These are phyloP conservation scores for Cinchona pubescens DNA, from an alignment of 257 asterid species.

Conservation along the genomic window DNA sequence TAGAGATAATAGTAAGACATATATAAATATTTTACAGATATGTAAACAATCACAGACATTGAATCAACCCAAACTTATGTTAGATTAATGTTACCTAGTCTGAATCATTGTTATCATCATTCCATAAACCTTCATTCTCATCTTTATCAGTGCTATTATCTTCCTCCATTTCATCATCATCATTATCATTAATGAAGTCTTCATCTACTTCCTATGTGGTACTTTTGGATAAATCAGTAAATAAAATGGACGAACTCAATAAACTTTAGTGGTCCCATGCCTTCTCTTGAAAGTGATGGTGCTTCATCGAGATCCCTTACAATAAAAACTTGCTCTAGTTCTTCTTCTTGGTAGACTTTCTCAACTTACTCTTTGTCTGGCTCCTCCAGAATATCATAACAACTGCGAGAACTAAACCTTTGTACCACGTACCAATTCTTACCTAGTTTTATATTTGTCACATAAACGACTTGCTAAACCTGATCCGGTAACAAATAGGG, in stretches of 20 bases:
- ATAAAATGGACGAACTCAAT: background rate
- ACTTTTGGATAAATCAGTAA: background rate
- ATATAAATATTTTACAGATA: too few species aligned
- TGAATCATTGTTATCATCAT: background rate
- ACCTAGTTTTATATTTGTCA: background rate
- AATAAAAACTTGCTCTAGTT: background rate
- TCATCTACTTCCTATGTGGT: background rate
- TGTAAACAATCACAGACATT: too few species aligned
- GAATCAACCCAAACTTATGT: too few species aligned
- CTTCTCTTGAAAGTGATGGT: background rate
- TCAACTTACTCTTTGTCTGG: background rate
- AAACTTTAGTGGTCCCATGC: background rate
- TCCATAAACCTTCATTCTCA: background rate
- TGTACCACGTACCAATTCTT: too few species aligned
- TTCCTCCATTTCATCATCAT: background rate
- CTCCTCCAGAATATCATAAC: background rate
- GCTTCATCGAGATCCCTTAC: background rate
- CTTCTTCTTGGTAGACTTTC: background rate
- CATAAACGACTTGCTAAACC: background rate
- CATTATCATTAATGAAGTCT: background rate
- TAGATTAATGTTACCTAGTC: too few species aligned
- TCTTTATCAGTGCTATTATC: too few species aligned
- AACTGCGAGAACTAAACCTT: background rate
- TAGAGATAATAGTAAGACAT: too few species aligned
- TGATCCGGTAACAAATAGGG: background rate